Conservation (phyloP, 257 asterid genomes). For the Ocimum tenuiflorum region DNA sequence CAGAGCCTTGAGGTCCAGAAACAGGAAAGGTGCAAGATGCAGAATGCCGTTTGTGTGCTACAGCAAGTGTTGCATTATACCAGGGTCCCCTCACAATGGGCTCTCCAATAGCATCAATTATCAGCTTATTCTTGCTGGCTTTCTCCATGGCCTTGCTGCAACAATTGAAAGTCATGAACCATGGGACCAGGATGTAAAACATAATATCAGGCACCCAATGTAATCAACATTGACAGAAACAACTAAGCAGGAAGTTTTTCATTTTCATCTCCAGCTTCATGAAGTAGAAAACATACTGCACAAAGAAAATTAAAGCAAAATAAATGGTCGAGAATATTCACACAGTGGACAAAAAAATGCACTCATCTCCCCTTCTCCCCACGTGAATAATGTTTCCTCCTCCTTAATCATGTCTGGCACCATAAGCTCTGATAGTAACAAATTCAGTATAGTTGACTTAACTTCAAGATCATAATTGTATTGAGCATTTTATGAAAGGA, state of each 20-base stretch:
- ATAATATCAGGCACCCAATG: background rate
- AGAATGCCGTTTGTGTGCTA: slow-evolving; percentile 80
- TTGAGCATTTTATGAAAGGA: background rate
- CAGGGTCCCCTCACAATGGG: slow-evolving; percentile 94
- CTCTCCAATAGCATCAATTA: slow-evolving; percentile 79
- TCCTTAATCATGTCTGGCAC: background rate
- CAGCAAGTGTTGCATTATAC: slow-evolving; percentile 95
- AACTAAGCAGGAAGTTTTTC: background rate
- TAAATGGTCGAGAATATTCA: background rate
- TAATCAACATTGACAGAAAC: background rate
- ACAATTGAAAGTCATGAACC: slow-evolving; percentile 7
- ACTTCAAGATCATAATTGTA: background rate
- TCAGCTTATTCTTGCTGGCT: slow-evolving; percentile 59
- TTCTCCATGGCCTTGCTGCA: slow-evolving; percentile 95
- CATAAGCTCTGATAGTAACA: background rate
- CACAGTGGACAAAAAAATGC: background rate
- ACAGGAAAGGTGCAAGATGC: slow-evolving; percentile 93
- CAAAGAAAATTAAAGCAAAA: background rate
- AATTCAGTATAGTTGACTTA: background rate
- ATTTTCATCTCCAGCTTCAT: background rate
- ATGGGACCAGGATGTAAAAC: background rate
- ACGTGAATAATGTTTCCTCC: background rate
- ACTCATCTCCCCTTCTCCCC: background rate
- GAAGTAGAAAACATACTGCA: background rate
- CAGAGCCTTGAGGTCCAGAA: slow-evolving; percentile 90